Conservation (phyloP, 2,329 filamentous ascomycete genomes). For the Apiospora phragmitis region DNA sequence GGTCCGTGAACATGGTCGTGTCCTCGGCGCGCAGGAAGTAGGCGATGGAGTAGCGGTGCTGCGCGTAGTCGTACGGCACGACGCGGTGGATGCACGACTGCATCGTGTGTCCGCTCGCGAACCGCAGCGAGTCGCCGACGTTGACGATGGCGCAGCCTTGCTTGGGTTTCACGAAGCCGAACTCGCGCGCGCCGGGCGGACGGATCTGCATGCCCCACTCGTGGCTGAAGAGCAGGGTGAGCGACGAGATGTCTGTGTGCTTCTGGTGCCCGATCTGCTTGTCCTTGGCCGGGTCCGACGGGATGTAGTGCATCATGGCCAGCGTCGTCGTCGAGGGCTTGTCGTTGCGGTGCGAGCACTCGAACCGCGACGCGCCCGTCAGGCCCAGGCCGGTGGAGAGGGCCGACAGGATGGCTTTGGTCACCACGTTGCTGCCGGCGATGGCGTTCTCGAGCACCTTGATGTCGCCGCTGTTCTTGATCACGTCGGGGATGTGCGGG, state of each 20-base stretch:
- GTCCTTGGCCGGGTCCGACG: constrained; percentile 41
- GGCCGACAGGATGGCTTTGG: constrained; percentile 50
- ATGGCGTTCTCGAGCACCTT: constrained; percentile 50
- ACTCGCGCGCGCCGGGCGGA: constrained; percentile 48
- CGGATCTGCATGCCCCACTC: constrained; percentile 59
- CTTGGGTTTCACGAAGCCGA: constrained; percentile 55
- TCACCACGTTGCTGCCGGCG: constrained; percentile 50
- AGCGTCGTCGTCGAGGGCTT: constrained; percentile 49
- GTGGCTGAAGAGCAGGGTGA: constrained; percentile 56
- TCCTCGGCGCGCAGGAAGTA: constrained; percentile 60
- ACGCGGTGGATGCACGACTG: constrained; percentile 60
- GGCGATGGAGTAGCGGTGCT: constrained; percentile 60
- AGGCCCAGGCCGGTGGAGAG: constrained; percentile 50
- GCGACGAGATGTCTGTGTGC: constrained; percentile 57
- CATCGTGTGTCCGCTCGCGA: constrained; percentile 53
- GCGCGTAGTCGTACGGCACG: constrained; percentile 49
- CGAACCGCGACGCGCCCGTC: constrained; percentile 46
- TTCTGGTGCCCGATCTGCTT: constrained; percentile 54
- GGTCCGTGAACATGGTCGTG: constrained; percentile 56
- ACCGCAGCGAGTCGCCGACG: constrained; percentile 60
- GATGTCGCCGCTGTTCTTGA: constrained; percentile 50
- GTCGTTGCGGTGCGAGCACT: constrained; percentile 53
- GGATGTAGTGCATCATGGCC: constrained; percentile 57
- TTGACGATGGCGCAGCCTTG: constrained; percentile 55
- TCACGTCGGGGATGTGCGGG: constrained; percentile 45